Conservation (phyloP, 768 basidiomycete genomes). For the Steccherinum ochraceum region DNA sequence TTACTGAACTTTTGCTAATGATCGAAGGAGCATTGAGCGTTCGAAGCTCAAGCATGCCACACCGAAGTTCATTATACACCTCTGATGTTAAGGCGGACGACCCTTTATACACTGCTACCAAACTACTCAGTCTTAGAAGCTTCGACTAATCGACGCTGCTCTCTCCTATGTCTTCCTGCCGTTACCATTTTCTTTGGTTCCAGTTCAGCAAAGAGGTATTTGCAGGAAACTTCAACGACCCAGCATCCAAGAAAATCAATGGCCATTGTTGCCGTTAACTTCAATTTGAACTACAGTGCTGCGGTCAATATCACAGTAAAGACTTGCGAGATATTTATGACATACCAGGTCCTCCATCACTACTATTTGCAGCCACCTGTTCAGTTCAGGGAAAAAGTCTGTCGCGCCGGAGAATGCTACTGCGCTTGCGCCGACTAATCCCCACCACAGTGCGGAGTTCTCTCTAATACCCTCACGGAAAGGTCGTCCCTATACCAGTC, state of each 20-base stretch:
- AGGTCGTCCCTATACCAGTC: conserved; percentile 65
- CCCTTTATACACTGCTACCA: too few species aligned
- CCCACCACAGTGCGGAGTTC: conserved; percentile 90
- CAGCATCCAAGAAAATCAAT: conserved; percentile 87
- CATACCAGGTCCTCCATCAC: conserved; percentile 76
- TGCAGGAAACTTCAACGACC: conserved; percentile 76
- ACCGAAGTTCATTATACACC: too few species aligned
- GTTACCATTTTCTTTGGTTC: conserved; percentile 84
- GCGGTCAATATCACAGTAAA: not conserved
- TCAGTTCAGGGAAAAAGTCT: conserved; percentile 92
- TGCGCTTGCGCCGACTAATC: conserved; percentile 79
- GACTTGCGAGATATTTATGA: conserved; percentile 14
- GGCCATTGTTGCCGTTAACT: conserved; percentile 75
- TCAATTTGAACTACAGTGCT: conserved; percentile 67
- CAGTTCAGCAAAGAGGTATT: conserved; percentile 80
- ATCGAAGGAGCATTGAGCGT: too few species aligned
- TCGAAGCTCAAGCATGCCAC: too few species aligned
- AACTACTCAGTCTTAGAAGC: conserved; percentile 4
- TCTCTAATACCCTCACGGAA: conserved; percentile 98
- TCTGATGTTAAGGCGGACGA: too few species aligned
- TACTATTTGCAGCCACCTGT: conserved; percentile 94
- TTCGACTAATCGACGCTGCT: conserved; percentile 46
- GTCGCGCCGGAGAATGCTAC: conserved; percentile 94
- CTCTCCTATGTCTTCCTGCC: conserved; percentile 74
- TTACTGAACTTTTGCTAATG: too few species aligned